phyloP scores from a whole-genome alignment of 495 filamentous ascomycete species.

The Neurospora sp. region DNA sequence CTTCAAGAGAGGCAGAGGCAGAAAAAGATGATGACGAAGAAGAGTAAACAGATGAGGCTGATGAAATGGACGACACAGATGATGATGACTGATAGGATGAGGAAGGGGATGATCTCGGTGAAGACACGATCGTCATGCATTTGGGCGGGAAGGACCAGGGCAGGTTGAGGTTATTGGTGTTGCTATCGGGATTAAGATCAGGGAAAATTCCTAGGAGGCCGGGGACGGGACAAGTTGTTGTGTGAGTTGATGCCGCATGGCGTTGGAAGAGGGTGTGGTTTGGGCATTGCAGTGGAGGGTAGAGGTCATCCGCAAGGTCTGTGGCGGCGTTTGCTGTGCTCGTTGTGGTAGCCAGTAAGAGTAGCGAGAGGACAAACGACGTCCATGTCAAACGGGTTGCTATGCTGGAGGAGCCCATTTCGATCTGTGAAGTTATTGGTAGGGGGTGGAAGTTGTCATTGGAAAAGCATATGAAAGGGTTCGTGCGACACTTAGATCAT shows the following conservation, averaged over 20 bases:
- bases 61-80: too few species aligned
- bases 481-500: not conserved
- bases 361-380: not conserved
- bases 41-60: too few species aligned
- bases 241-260: not conserved
- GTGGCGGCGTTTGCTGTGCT: not conserved
- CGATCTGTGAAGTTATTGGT: too few species aligned
- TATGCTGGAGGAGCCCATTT: too few species aligned
- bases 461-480: too few species aligned
- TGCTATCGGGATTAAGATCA: not conserved
- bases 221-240: not conserved
- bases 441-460: not conserved
- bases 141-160: constrained; percentile 10
- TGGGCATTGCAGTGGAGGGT: not conserved
- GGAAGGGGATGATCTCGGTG: too few species aligned
- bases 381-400: not conserved
- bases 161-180: not conserved
- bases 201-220: constrained; percentile 1
- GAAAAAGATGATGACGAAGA: not conserved
- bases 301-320: not conserved
- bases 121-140: not conserved
- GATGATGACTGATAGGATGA: too few species aligned
- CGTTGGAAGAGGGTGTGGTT: not conserved
- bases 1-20: not conserved
- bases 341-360: not conserved